These are phyloP conservation scores for Naumovozyma baii DNA, from an alignment of 805 yeast genomes.

Conservation along the genomic window DNA sequence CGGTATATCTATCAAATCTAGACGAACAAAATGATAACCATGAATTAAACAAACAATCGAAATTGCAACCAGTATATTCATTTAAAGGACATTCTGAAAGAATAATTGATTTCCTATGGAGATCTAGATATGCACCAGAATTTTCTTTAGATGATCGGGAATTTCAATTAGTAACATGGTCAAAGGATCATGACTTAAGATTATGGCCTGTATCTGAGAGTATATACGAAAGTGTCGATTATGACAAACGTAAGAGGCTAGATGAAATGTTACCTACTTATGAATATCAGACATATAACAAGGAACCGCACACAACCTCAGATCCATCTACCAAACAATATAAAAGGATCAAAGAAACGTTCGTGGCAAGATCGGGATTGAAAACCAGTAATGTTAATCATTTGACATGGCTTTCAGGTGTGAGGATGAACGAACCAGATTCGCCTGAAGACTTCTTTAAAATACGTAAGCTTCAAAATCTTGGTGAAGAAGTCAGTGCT, in stretches of 20 bases:
- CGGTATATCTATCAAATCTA: slow-evolving; percentile 31
- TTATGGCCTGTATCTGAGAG: slow-evolving; percentile 62
- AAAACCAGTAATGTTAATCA: slow-evolving; percentile 45
- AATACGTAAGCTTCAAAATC: slow-evolving; percentile 41
- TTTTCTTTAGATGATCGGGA: slow-evolving; percentile 57
- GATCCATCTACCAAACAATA: slow-evolving; percentile 7
- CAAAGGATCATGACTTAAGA: slow-evolving; percentile 74
- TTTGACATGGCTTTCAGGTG: slow-evolving; percentile 89
- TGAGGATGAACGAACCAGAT: slow-evolving; percentile 44
- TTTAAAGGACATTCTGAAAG: slow-evolving; percentile 81
- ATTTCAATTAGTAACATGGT: slow-evolving; percentile 90
- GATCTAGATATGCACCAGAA: slow-evolving; percentile 46
- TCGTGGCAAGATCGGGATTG: slow-evolving; percentile 34
- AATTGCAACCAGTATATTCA: slow-evolving; percentile 43
- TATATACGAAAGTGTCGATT: slow-evolving; percentile 39
- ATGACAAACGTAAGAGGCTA: slow-evolving; percentile 31
- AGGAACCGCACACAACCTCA: slow-evolving; percentile 37
- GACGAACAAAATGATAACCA: slow-evolving; percentile 5
- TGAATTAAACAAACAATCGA: slow-evolving; percentile 26
- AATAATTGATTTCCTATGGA: slow-evolving; percentile 82
- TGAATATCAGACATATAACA: slow-evolving; percentile 39
- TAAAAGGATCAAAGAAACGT: slow-evolving; percentile 32
- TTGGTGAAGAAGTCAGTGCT: slow-evolving; percentile 85
- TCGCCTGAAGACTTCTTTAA: slow-evolving; percentile 32
- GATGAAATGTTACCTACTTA: slow-evolving; percentile 35